Evolutionary conservation across 2,329 filamentous ascomycete species (phyloP).

Genomic region (Zasmidium cellare): DNA sequence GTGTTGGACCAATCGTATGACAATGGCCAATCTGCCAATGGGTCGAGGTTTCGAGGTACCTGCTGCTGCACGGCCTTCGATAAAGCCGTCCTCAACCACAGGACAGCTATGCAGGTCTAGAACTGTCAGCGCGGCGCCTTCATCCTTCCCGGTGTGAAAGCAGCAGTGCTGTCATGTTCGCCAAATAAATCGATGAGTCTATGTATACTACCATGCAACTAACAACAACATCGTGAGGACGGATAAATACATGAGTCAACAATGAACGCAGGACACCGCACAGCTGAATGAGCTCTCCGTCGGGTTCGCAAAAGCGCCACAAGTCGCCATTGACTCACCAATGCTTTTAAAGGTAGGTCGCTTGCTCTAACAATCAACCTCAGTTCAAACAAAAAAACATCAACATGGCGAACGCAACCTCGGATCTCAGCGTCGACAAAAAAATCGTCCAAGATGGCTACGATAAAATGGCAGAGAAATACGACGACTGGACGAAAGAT

Average conservation of each 20-base stretch:
- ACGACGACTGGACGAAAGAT: background rate
- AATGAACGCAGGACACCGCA: background rate
- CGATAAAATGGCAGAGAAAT: slow-evolving; percentile 6
- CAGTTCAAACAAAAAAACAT: too few relatives aligned
- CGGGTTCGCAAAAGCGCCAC: background rate
- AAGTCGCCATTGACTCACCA: background rate
- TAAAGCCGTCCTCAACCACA: background rate
- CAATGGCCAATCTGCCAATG: too few relatives aligned
- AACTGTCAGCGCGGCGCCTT: background rate
- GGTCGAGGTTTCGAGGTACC: too few relatives aligned
- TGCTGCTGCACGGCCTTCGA: background rate
- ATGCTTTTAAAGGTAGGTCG: too few relatives aligned
- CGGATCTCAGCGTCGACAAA: background rate
- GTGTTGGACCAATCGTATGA: background rate
- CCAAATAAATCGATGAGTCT: too few relatives aligned
- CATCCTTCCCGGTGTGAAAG: too few relatives aligned
- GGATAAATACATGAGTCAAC: background rate
- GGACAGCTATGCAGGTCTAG: too few relatives aligned
- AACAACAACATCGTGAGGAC: background rate
- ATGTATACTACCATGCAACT: too few relatives aligned
- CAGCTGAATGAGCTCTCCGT: background rate
- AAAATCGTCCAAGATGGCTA: slow-evolving; percentile 2
- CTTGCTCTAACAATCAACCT: too few relatives aligned
- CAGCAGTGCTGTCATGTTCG: too few relatives aligned
- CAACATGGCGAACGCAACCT: background rate